Evolutionary conservation across 768 basidiomycete species (phyloP), one percentile per base, ranked within the genome.

Genomic region (Tulasnella sp.): DNA sequence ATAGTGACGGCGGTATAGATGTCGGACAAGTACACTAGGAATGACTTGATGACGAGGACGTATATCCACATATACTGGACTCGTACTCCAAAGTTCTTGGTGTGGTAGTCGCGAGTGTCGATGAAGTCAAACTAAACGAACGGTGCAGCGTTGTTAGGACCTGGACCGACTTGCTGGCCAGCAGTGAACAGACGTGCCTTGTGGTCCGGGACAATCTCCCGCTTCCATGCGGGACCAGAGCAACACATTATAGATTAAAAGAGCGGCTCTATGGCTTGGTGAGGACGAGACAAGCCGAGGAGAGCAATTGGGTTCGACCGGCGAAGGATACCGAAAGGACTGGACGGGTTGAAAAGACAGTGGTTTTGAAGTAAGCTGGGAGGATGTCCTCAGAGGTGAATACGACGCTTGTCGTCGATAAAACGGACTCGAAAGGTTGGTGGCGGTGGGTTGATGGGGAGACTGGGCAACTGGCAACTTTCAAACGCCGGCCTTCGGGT

Each of bases 1-100:
- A 97, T 92, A 64, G 94, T 96, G 61, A 90, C 79, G 61, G 90
- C 92, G 35, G 94, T 91, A 74, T 93, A 99, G 69, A 97, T 91
- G 79, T 99, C 96, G 70, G 88, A 86, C 60, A 93, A 75, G 72
- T 97, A 96, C 70, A 99, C 94, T 55, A 92, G 81, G 74, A 98
- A 86, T 31, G 88, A 90, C 70, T 96, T 97, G 75, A 96, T 80
- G 56, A 97, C 82, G 65, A 92, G 76, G 70, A 93, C 74, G 72
- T 96, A 98, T 56, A 94, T 72, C 83, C 87, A 92, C 57, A 93
- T 71, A 71, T 98, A 99, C 88, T 96, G 65, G 49, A 34, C 63
- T 67, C 92, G 86, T 76, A 91, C 91, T 58, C 79, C 72, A 69
- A 84, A 87, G 59, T 86, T 79, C 71, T 85, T 85, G 72, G 91